Conservation (phyloP, 1,284 basidiomycete species). For the Ganoderma multipileum region DNA sequence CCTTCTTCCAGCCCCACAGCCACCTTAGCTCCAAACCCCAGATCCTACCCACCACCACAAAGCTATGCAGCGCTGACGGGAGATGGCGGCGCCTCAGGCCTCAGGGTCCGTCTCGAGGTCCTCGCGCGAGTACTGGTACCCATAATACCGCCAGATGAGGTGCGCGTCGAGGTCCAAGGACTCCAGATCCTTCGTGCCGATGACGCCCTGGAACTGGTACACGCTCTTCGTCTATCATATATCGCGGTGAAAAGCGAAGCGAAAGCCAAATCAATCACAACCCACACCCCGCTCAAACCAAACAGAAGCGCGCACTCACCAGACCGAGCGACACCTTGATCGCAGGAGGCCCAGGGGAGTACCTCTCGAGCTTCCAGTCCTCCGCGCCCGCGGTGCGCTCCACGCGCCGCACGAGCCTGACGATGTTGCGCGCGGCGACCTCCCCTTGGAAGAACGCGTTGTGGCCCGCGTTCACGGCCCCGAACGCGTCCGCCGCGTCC, state of each 20-base stretch:
- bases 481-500: conserved; percentile 74
- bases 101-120: conserved; percentile 24
- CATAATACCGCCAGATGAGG: conserved; percentile 32
- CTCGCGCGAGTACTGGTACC: conserved; percentile 22
- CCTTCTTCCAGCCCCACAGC: background rate
- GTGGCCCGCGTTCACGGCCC: conserved; percentile 75
- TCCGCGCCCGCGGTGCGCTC: background rate
- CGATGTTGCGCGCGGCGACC: conserved; percentile 60
- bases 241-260: too few relatives aligned
- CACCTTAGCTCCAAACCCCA: background rate
- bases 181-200: conserved; percentile 52
- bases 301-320: conserved; percentile 42
- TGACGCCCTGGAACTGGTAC: conserved; percentile 53
- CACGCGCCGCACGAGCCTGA: conserved; percentile 48
- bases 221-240: conserved; percentile 52
- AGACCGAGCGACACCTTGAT: conserved; percentile 79
- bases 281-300: too few relatives aligned
- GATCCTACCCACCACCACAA: background rate
- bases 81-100: too few relatives aligned
- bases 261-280: background rate
- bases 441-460: conserved; percentile 69
- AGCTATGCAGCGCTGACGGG: background rate
- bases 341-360: conserved; percentile 60
- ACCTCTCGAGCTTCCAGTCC: conserved; percentile 53
- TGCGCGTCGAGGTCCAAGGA: conserved; percentile 53